phyloP scores from a whole-genome alignment of 805 yeast genomes.

The Lipomyces orientalis region DNA sequence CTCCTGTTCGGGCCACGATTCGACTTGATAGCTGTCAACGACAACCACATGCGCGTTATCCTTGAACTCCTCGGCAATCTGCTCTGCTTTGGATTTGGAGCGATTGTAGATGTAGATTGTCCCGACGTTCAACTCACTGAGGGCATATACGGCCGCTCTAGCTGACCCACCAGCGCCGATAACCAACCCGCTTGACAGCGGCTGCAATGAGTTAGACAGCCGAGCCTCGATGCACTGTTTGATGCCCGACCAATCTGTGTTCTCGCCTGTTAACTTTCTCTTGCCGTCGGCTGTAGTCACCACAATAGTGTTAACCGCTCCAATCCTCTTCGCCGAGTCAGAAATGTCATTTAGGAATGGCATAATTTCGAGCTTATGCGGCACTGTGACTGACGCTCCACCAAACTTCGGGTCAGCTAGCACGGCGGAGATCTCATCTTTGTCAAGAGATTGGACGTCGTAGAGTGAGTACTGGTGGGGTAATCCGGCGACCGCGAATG shows the following conservation, averaged over 20 bases:
- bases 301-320: conserved; percentile 90
- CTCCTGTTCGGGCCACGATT: conserved; percentile 17
- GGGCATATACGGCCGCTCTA: conserved; percentile 90
- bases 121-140: conserved; percentile 75
- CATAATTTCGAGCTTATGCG: conserved; percentile 83
- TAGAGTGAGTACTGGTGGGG: conserved; percentile 66
- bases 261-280: conserved; percentile 62
- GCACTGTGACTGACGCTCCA: conserved; percentile 95
- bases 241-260: conserved; percentile 96
- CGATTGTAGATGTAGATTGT: conserved; percentile 84
- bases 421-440: conserved; percentile 1
- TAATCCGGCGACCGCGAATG: conserved; percentile 73
- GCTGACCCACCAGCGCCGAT: conserved; percentile 99
- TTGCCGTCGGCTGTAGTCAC: conserved; percentile 41
- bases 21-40: conserved; percentile 22
- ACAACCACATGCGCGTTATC: conserved; percentile 29
- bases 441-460: conserved; percentile 26
- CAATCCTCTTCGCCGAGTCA: conserved; percentile 79
- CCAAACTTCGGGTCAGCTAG: conserved; percentile 73
- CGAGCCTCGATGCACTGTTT: conserved; percentile 64
- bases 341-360: conserved; percentile 67
- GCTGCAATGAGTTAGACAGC: conserved; percentile 54
- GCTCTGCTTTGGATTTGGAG: conserved; percentile 67
- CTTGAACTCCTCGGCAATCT: conserved; percentile 67
- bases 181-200: conserved; percentile 75